Conservation (phyloP, 179 eudicot genomes). For the Silene vulgaris region DNA sequence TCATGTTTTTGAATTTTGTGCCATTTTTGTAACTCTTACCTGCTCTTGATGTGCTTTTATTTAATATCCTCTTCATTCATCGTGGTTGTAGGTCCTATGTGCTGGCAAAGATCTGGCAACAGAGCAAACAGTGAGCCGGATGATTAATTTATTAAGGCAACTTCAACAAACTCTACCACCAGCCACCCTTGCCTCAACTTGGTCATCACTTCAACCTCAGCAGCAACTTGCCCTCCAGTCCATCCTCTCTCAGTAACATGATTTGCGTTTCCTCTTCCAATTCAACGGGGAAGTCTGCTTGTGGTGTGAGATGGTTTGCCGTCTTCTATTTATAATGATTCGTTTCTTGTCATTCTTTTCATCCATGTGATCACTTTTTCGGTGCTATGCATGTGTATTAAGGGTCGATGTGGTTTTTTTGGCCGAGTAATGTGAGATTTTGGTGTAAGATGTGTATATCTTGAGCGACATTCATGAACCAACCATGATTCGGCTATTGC, state of each 20-base stretch:
- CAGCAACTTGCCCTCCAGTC: conserved; percentile 39
- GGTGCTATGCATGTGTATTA: not conserved
- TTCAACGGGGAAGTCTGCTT: not conserved
- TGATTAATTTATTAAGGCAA: conserved; percentile 37
- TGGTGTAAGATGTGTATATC: conserved; percentile 28
- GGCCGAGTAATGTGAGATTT: conserved; percentile 15
- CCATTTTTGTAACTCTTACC: not conserved
- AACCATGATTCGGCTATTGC: not conserved
- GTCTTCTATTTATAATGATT: conserved; percentile 17
- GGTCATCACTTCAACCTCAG: conserved; percentile 44
- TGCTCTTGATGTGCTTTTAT: not conserved
- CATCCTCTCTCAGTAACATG: conserved; percentile 34
- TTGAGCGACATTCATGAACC: conserved; percentile 6
- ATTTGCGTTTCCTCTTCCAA: no score
- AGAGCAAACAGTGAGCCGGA: conserved; percentile 37
- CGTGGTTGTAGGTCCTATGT: conserved; percentile 30
- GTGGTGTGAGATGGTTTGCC: conserved; percentile 2
- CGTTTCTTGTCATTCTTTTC: conserved; percentile 19
- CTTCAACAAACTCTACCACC: conserved; percentile 39
- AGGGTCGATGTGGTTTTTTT: conserved; percentile 12
- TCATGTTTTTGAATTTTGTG: not conserved
- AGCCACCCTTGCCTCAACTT: conserved; percentile 30
- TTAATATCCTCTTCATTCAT: not conserved
- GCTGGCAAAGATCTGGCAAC: conserved; percentile 42
- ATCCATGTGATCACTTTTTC: conserved; percentile 14